These are phyloP conservation scores for Phylloporus arenicola DNA, from an alignment of 768 basidiomycete species.

Conservation along the genomic window DNA sequence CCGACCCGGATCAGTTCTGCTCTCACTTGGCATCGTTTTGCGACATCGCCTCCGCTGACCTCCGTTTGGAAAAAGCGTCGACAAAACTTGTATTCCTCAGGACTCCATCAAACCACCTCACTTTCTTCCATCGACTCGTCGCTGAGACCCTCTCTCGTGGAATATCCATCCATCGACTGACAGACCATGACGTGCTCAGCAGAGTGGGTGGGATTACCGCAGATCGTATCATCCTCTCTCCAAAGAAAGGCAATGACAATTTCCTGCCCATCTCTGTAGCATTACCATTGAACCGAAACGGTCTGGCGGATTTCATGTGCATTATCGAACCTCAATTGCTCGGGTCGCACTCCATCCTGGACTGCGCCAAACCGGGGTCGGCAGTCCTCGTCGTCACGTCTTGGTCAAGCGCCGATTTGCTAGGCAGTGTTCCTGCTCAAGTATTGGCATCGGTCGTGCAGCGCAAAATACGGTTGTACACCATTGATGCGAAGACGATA, in stretches of 20 bases:
- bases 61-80: conserved; percentile 20
- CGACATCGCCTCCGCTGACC: conserved; percentile 23
- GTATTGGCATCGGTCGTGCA: conserved; percentile 38
- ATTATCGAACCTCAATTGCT: conserved; percentile 73
- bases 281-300: conserved; percentile 52
- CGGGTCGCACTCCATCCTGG: conserved; percentile 69
- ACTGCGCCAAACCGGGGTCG: conserved; percentile 60
- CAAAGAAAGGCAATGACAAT: conserved; percentile 34
- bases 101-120: conserved; percentile 39
- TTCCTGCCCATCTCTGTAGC: conserved; percentile 49
- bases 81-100: conserved; percentile 51
- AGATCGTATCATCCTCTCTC: conserved; percentile 62
- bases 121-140: conserved; percentile 44
- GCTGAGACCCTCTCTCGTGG: conserved; percentile 53
- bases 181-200: conserved; percentile 71
- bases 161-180: conserved; percentile 56
- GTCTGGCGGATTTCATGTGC: conserved; percentile 63
- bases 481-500: conserved; percentile 52
- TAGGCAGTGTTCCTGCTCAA: conserved; percentile 55
- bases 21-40: conserved; percentile 33
- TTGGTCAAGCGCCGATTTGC: conserved; percentile 74
- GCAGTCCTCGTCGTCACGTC: conserved; percentile 67
- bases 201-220: conserved; percentile 65
- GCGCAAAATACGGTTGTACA: conserved; percentile 53
- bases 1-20: conserved; percentile 38